A percentile compares a stretch with the other conserved stretches of the same genome.
These are phyloP conservation scores for Cryptosporidium baileyi DNA, from an alignment of 169 alveolate genomes.

Conservation along the genomic window DNA sequence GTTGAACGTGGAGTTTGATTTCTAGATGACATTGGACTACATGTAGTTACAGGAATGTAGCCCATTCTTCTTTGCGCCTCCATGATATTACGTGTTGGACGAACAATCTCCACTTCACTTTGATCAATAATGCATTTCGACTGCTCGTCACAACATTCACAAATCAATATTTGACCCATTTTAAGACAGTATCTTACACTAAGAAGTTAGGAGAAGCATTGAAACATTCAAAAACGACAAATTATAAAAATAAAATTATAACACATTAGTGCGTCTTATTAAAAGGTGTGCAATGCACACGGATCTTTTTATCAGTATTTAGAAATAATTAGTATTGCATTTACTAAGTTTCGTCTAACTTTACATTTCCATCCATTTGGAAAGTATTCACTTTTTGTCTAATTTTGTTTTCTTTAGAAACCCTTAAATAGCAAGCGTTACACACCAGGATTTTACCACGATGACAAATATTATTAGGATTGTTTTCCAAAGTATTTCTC, in stretches of 20 bases:
- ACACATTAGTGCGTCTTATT: neutral
- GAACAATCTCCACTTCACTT: conserved; percentile 50
- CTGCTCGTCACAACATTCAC: conserved; percentile 39
- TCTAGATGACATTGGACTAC: conserved; percentile 55
- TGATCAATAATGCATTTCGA: conserved; percentile 49
- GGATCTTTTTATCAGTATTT: neutral
- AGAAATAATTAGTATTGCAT: neutral
- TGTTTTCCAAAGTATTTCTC: conserved; percentile 37
- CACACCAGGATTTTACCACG: conserved; percentile 70
- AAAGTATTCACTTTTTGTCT: conserved; percentile 56
- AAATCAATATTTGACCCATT: conserved; percentile 47
- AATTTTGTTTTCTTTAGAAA: conserved; percentile 64
- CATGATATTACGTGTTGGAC: neutral
- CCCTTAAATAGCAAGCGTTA: conserved; percentile 72
- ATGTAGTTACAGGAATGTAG: conserved; percentile 46
- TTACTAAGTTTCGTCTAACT: conserved; percentile 51
- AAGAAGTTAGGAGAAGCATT: neutral
- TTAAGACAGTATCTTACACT: neutral
- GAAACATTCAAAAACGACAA: neutral
- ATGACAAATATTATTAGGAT: conserved; percentile 51
- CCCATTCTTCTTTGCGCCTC: conserved; percentile 63
- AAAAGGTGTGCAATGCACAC: conserved; percentile 31
- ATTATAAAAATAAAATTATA: neutral
- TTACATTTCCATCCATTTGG: conserved; percentile 34
- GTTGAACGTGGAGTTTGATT: conserved; percentile 59